A percentile compares a stretch with the other conserved stretches of the same genome.
Evolutionary conservation across 495 filamentous ascomycete species (phyloP).

Genomic region (Aspergillus campestris): DNA sequence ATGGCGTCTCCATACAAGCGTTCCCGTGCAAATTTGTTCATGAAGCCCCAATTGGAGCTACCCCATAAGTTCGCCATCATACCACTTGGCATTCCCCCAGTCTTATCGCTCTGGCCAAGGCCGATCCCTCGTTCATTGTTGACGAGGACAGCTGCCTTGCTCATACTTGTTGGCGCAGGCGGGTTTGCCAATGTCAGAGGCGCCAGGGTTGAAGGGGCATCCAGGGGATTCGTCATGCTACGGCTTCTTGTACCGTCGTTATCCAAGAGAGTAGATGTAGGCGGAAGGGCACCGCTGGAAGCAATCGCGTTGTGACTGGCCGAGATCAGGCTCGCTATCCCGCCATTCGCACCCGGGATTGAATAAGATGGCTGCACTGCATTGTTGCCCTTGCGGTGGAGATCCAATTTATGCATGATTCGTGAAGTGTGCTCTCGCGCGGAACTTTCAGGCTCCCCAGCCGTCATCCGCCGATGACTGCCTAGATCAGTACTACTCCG

Average conservation of each 20-base stretch:
- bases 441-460: conserved; percentile 45
- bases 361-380: conserved; percentile 27
- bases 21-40: conserved; percentile 56
- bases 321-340: conserved; percentile 83
- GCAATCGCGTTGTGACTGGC: conserved; percentile 74
- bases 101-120: conserved; percentile 48
- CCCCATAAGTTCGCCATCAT: conserved; percentile 92
- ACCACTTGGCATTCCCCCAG: conserved; percentile 67
- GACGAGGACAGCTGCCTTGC: conserved; percentile 74
- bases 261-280: conserved; percentile 19
- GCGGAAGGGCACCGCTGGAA: conserved; percentile 36
- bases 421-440: conserved; percentile 65
- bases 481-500: conserved; percentile 67
- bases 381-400: conserved; percentile 71
- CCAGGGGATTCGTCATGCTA: conserved; percentile 25
- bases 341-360: conserved; percentile 43
- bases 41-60: conserved; percentile 71
- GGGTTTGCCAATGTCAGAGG: conserved; percentile 77
- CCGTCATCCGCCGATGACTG: conserved; percentile 37
- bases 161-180: conserved; percentile 79
- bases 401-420: conserved; percentile 86
- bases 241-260: conserved; percentile 23
- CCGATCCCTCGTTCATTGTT: conserved; percentile 64
- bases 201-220: conserved; percentile 60
- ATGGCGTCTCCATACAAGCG: conserved; percentile 35